Base-by-base conservation (phyloP, 2,329 filamentous ascomycete species). In the Lachnellula suecica region DNA sequence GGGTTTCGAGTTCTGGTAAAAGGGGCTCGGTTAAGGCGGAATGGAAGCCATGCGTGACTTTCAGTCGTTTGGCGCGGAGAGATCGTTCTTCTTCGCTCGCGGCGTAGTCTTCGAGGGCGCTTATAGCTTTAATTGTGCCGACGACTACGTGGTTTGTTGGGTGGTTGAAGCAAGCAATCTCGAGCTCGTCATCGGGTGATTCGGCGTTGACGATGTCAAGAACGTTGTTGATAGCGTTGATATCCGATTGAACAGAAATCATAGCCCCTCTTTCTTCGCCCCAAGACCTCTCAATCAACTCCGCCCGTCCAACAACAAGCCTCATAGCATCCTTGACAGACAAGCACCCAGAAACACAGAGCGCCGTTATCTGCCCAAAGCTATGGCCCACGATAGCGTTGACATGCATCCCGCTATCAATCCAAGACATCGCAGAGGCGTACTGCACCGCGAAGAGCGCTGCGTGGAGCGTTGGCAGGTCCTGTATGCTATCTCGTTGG, bases 291-390 rank as follows among this genome's bases (percentile, higher is more conserved):
- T 60, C 34, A 2, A 74, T 66, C 5, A 74, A 27, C 1, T 31
- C 37, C 1, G 72, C 72, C 9, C 73, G 60, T 0, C 47, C 59
- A 1, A 59, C 59, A 4, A 72, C 57, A 2, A 70, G 25, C 20
- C 51, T 64, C 10, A 74, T 15, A 2, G 57, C 56, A 44, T 72
- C 68, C 1, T 56, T 9, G 0, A 73, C 44, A 1, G 61, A 61
- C 1, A 73, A 54, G 1, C 55, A 57, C 0, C 70, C 70, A 6
- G 69, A 64, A 0, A 74, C 59, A 15, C 59, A 59, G 7, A 74
- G 51, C 1, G 71, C 71, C 0, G 70, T 70, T 1, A 74, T 53
- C 47, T 75, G 62, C 1, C 72, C 72, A 42, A 75, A 67, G 47
- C 69, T 72, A 51, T 75, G 72, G 0, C 72, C 72, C 8, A 59